Evolutionary conservation across 768 basidiomycete genomes (phyloP), one percentile per base, ranked within the genome.

Genomic region (Boletus speciosus): DNA sequence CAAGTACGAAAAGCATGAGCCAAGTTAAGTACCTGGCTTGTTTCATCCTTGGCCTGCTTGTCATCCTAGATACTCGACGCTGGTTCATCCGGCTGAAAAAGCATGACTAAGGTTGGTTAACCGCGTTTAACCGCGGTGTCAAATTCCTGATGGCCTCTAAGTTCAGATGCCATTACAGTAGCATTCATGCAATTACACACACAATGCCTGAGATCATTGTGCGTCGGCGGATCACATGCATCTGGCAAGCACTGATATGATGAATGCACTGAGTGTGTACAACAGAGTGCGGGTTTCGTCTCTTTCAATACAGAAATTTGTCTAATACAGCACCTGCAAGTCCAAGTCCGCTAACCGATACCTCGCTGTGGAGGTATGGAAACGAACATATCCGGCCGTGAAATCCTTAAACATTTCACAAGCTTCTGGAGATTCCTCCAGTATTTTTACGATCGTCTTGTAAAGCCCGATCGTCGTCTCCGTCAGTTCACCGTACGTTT

Each of bases 341-440:
- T 37, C 31, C 45, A 61, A 56, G 19, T 70, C 69, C 12, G 49
- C 51, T 8, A 71, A 38, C 6, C 36, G 56, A 40, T 72, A 72
- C 16, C 71, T 61, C 19, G 16, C 15, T 4, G 44, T 32, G 0
- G 71, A 66, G 2, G 63, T 61, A 50, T 72, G 71, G 29, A 67
- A 72, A 6, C 48, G 39, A 35, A 68, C 47, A 49, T 66, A 72
- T 37, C 69, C 67, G 6, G 51, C 52, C 1, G 53, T 46, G 27
- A 50, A 69, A 0, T 7, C 9, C 14, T 31, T 41, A 16, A 64
- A 68, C 0, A 60, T 56, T n/a, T 64, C 56, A 32, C 55, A 57
- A 11, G 59, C 66, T 5, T 54, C 56, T 6, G 42, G 45, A 34
- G 53, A 62, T 27, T 34, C 49, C 32, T 49, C 54, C 44, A 69